Evolutionary conservation across 2,329 filamentous ascomycete species (phyloP).

Genomic region (Helminthosporium solani): DNA sequence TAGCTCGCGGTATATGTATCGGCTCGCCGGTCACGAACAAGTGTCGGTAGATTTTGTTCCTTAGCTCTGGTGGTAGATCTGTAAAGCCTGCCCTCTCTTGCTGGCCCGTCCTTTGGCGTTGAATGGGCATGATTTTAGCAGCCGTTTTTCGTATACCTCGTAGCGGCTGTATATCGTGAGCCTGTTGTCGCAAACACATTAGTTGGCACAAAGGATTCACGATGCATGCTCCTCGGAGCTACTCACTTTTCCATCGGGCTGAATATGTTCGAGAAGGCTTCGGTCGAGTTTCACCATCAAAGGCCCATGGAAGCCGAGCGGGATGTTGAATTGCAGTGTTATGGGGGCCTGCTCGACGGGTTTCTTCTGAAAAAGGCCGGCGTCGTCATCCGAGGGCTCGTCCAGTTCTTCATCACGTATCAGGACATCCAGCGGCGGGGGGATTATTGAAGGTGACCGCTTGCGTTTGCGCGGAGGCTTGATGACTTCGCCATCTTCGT

Average conservation of each 20-base stretch:
- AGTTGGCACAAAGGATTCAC: no score
- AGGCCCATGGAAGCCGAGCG: slow-evolving; percentile 48
- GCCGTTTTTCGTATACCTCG: slow-evolving; percentile 1
- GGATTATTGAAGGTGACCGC: slow-evolving; percentile 37
- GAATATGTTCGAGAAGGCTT: slow-evolving; percentile 20
- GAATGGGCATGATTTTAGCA: background rate
- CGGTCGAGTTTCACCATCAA: slow-evolving; percentile 46
- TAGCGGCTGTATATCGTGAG: slow-evolving; percentile 19
- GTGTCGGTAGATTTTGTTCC: slow-evolving; percentile 50
- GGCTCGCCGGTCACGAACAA: slow-evolving; percentile 41
- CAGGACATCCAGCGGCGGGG: slow-evolving; percentile 38
- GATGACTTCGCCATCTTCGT: slow-evolving; percentile 31
- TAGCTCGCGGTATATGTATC: slow-evolving; percentile 19
- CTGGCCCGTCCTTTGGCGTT: background rate
- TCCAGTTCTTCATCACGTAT: slow-evolving; percentile 32
- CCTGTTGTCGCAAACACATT: background rate
- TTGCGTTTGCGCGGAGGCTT: slow-evolving; percentile 32
- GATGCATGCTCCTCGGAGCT: no score
- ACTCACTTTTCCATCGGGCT: slow-evolving; percentile 6
- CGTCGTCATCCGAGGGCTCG: slow-evolving; percentile 31
- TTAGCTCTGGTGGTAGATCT: slow-evolving; percentile 44
- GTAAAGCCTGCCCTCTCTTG: slow-evolving; percentile 21
- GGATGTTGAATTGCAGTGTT: slow-evolving; percentile 49
- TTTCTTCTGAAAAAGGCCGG: slow-evolving; percentile 14
- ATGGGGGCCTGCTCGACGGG: slow-evolving; percentile 25